Evolutionary conservation across 768 basidiomycete genomes (phyloP).

Genomic region (Crassisporium funariophilum): DNA sequence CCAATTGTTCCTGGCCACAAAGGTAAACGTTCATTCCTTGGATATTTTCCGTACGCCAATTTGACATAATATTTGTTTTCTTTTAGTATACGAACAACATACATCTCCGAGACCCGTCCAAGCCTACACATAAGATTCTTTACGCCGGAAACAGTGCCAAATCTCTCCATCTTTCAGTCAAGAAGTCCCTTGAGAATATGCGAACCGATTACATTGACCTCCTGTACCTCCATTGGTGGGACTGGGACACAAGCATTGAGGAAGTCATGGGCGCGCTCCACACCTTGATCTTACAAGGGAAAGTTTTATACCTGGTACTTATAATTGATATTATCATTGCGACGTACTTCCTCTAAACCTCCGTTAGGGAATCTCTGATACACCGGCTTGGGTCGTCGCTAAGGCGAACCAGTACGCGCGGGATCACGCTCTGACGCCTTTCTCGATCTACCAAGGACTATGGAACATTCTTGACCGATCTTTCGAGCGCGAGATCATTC

Average conservation of each 20-base stretch:
- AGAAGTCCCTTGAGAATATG: constrained; percentile 46
- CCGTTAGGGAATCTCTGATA: constrained; percentile 44
- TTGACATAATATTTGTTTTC: not conserved
- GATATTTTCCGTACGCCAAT: not conserved
- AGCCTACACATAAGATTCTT: not conserved
- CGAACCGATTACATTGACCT: constrained; percentile 49
- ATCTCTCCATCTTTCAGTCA: constrained; percentile 41
- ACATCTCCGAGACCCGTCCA: not conserved
- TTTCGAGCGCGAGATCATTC: constrained; percentile 57
- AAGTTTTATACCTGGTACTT: constrained; percentile 48
- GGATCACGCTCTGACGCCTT: constrained; percentile 49
- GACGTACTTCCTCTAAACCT: too few relatives aligned
- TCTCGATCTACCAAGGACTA: constrained; percentile 53
- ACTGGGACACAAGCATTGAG: constrained; percentile 51
- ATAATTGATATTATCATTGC: not conserved
- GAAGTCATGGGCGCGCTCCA: constrained; percentile 62
- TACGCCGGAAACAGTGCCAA: constrained; percentile 37
- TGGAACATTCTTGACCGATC: constrained; percentile 48
- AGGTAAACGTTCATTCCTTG: too few relatives aligned
- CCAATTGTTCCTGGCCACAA: constrained; percentile 37
- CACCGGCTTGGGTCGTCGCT: constrained; percentile 52
- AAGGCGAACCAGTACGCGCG: constrained; percentile 53
- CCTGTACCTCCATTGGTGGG: constrained; percentile 53
- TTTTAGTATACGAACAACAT: constrained; percentile 9
- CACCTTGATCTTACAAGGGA: constrained; percentile 49